phyloP scores from a whole-genome alignment of 2,329 filamentous ascomycete species.

The Exophiala alcalophila region DNA sequence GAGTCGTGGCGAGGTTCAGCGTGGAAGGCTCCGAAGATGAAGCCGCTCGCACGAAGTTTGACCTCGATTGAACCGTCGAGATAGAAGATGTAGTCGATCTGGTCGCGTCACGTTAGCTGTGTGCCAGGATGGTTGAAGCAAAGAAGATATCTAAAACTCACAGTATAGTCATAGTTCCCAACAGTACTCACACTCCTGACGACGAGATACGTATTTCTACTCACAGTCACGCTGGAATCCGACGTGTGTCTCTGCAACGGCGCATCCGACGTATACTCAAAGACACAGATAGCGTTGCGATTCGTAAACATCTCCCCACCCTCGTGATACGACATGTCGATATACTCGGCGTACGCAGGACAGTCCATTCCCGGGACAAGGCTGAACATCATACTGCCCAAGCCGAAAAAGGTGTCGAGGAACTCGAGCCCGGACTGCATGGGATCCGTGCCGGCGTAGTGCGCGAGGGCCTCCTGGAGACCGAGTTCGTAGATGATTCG shows the following conservation, averaged over 20 bases:
- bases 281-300: conserved; percentile 38
- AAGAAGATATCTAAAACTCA: too few relatives aligned
- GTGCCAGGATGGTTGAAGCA: too few relatives aligned
- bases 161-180: conserved; percentile 54
- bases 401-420: conserved; percentile 36
- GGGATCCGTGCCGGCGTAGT: conserved; percentile 46
- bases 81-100: conserved; percentile 51
- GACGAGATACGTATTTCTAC: conserved; percentile 39
- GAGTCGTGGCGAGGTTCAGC: conserved; percentile 20
- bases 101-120: too few relatives aligned
- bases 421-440: conserved; percentile 31
- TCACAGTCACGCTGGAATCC: conserved; percentile 32
- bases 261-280: conserved; percentile 29
- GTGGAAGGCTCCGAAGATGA: conserved; percentile 33
- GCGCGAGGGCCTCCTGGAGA: conserved; percentile 53
- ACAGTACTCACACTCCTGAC: conserved; percentile 51
- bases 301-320: conserved; percentile 27
- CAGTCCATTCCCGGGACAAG: conserved; percentile 34
- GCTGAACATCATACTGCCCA: conserved; percentile 33
- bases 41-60: conserved; percentile 45
- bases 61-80: conserved; percentile 53
- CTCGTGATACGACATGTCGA: conserved; percentile 28
- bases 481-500: conserved; percentile 53
- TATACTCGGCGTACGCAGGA: conserved; percentile 32
- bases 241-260: conserved; percentile 36